Base-by-base conservation (phyloP, 2,329 filamentous ascomycete genomes). In the Xylaria sp. region DNA sequence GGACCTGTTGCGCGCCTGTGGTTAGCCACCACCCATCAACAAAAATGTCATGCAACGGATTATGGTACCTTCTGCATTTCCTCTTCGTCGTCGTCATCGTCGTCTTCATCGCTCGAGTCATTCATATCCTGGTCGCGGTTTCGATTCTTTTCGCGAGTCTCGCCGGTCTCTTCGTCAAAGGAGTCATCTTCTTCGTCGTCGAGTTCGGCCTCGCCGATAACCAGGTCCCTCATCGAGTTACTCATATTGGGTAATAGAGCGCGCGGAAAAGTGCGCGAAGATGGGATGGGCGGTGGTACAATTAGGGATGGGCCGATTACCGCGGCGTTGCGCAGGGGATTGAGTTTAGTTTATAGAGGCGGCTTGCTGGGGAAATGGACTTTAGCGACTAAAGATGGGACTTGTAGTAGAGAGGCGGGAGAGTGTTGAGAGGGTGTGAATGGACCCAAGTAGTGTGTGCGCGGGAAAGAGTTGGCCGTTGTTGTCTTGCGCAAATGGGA, bases 91-190 rank as follows among this genome's bases (percentile, higher is more conserved):
- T 97, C 93, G 62, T 97, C 92, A 56, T 96, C 92, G 33, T 96
- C 92, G 65, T 96, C 93, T 73, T 97, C 93, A 70, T 96, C 93
- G 70, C 91, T 96, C 0, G 92, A 96, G 77, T 97, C 93, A 71
- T 94, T 89, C 56, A 92, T 78, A 49, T 81, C 79, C 35, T 76
- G 78, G 47, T 79, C 77, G 33, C 73, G 71, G n/a, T 71, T 68
- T 63, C 78, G 75, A 61, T 81, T 76, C 73, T 81, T 80, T 54
- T 76, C 68, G 46, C 78, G 80, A 47, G 79, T 76, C 70, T 90
- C 85, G 54, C 87, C 90, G 25, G 84, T 88, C 64, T 92, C 90
- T 67, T 93, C 92, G 70, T 92, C 90, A 64, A 90, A 90, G 9
- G 90, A 92, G 64, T 96, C 92, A 54, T 94, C 91, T 68, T 94